Evolutionary conservation across 2,329 filamentous ascomycete genomes (phyloP).

Genomic region (Purpureocillium takamizusanense): DNA sequence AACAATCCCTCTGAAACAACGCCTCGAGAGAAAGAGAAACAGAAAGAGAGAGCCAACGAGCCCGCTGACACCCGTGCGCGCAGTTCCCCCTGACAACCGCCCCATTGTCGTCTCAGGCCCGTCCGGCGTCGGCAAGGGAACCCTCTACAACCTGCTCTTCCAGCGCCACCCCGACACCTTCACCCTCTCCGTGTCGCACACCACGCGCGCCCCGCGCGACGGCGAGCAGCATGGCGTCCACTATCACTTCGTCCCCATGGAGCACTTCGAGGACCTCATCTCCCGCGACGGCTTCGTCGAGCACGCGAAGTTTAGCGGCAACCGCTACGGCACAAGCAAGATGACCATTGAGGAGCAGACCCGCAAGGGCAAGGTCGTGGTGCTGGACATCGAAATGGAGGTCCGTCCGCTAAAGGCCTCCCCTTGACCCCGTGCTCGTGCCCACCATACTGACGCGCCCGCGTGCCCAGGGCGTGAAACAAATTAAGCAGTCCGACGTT

Average conservation of each 20-base stretch:
- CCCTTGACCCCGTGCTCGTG: neutral
- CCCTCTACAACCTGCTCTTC: constrained; percentile 66
- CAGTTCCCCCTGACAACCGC: constrained; percentile 36
- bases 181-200: constrained; percentile 59
- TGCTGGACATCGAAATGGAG: constrained; percentile 97
- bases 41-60: too few species aligned
- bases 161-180: constrained; percentile 41
- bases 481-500: constrained; percentile 70
- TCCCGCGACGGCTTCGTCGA: constrained; percentile 71
- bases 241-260: constrained; percentile 68
- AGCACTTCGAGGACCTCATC: constrained; percentile 60
- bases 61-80: too few species aligned
- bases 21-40: too few species aligned
- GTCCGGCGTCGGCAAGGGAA: constrained; percentile 71
- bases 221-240: constrained; percentile 70
- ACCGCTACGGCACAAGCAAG: constrained; percentile 80
- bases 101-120: constrained; percentile 72
- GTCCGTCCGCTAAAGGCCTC: constrained; percentile 26
- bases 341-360: constrained; percentile 68
- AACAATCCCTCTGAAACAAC: too few species aligned
- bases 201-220: constrained; percentile 66
- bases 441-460: constrained; percentile 2
- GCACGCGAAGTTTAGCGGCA: constrained; percentile 74
- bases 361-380: constrained; percentile 62
- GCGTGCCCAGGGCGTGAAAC: constrained; percentile 68